Evolutionary conservation across 179 eudicot genomes (phyloP), one percentile per base, ranked within the genome.

Genomic region (Silene coronaria): DNA sequence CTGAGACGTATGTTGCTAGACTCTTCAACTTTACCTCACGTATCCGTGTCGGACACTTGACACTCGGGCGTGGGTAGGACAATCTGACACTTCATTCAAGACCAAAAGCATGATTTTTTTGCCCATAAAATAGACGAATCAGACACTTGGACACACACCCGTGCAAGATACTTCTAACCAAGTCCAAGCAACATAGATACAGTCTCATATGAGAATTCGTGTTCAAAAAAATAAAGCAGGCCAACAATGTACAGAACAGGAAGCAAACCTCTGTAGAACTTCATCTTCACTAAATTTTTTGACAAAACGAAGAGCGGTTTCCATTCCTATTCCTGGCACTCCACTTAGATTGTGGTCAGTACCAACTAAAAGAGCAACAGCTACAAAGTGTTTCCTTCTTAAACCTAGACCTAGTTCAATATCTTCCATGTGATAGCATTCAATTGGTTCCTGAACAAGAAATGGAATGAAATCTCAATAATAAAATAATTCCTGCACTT

Each of bases 331-430:
- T 71, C 99, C 97, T 78, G 78, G 90, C 74, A 92, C 92, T 17
- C 99, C 99, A 19, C 80, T 88, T 72, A 92, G 78, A 78, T 92
- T 86, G 75, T 89, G 89, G 78, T 95, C 99, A 71, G 82, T 92
- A 61, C 99, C 99, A 77, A 95, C 97, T 76, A 95, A 84, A 80
- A 95, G 91, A 79, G 97, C 87, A 70, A 90, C 78, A 74, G 99
- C 97, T 72, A 95, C 84, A 78, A 95, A 84, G 85, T 95, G 99
- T 23, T 88, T 84, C 79, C 99, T 88, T 84, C 84, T 87, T 75
- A 95, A 74, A 16, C 99, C 97, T 71, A 95, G 91, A 74, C 90
- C 93, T 82, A 75, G 80, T 79, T 85, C 96, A 67, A 95, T 84
- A 74, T 95, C 97, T 67, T 88, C 85, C 84, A 86, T 83, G 75